Base-by-base conservation (phyloP, 139 green algal species). In the Micromonas commoda region DNA sequence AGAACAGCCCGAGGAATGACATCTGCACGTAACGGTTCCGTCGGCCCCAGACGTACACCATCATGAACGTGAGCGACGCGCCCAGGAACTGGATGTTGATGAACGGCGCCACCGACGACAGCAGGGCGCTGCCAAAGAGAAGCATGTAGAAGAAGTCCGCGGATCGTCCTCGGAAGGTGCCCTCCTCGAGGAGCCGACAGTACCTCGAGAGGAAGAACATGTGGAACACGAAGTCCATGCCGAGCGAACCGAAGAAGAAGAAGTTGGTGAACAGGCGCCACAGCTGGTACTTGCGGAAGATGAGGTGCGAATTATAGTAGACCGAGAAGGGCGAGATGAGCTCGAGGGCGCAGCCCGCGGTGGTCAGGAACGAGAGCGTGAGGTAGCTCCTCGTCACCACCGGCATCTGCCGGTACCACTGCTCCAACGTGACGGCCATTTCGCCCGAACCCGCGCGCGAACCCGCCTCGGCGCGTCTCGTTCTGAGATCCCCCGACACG, bases 201-300 rank as follows among this genome's bases (percentile, higher is more conserved):
- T 99, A 99, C 76, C 95, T 93, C 23, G 96, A 80, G 6, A 99
- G 86, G 84, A 99, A 99, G 87, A 98, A 99, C 92, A 99, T 98
- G 88, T 99, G 96, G 83, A 99, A 98, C 9, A 99, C 84, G 80
- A 98, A 99, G 79, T 99, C 96, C 31, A 99, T 72, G 95, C 93
- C 92, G 28, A 99, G 77, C 63, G 83, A 89, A 16, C 96, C 96
- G 82, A 98, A 99, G 78, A 94, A 99, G 77, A 98, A 94, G 72
- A 99, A 99, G 71, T 97, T 98, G 13, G 96, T 98, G 23, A 98
- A 39, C 1, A 99, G 81, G 16, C 96, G 82, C 96, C 96, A 99
- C 23, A 96, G 38, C 81, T 99, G 88, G 0, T 87, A 82, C 69
- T 96, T 90, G 31, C 91, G 84, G 54, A 96, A 91, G 16, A 99